Base-by-base conservation (phyloP, 768 basidiomycete species). In the Tricholoma saponaceum region DNA sequence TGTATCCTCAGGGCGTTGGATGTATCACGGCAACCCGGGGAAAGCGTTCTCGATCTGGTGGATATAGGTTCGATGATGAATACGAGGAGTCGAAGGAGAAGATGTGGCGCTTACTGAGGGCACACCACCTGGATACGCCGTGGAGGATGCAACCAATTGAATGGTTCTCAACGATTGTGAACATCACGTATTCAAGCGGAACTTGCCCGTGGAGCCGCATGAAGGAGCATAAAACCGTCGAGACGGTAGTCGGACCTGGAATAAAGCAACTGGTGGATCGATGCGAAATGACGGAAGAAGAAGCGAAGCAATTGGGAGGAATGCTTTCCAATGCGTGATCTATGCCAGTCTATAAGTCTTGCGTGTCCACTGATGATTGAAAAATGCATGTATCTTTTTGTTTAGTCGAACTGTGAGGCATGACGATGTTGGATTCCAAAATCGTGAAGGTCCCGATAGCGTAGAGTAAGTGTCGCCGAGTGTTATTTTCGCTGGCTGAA, bases 21-120 rank as follows among this genome's bases (percentile, higher is more conserved):
- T 79, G 79, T 55, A 58, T 79, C 59, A 77, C 74, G 2, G 71
- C 75, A 3, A 72, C 50, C 23, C 61, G 62, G 25, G 68, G 75
- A 54, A 58, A 55, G 58, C 32, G 5, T 5, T 28, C 49, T 22
- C 60, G 62, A 52, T 64, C 58, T 0, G 56, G 67, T 0, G 43
- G 35, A 16, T 49, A 66, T 28, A 63, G 52, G 28, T 64, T 68
- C 25, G 58, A 61, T 23, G 55, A 56, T 6, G 72, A 66, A 50
- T 77, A 76, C 54, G 56, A 64, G 10, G 64, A 71, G 52, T 78
- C 76, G 8, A 73, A 61, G 53, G 26, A 13, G 54, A 64, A 55
- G 20, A 28, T 72, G 26, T 54, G 28, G 55, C 43, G 61, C 43
- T 55, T 70, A 30, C 51, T 68, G 20, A 65, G 12, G 41, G 50